Percentiles rank a stretch among this genome's conserved stretches.
Conservation (phyloP, 1,139 yeast genomes). For the Saccharomycopsis hybrid region DNA sequence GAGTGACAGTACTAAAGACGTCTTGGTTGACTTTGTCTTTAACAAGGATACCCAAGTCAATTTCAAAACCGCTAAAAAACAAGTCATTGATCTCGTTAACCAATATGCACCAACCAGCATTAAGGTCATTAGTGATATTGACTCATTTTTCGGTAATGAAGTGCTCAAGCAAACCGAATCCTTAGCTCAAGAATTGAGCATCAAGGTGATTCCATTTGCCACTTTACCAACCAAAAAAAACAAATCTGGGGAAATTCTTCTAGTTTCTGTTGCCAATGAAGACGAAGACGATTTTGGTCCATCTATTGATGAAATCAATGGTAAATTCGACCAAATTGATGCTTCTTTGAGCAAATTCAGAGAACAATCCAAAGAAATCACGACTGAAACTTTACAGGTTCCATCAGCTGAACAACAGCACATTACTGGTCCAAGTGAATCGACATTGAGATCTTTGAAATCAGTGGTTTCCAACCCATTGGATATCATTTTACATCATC, state of each 20-base stretch:
- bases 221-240: constrained; percentile 30
- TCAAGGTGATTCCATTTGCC: constrained; percentile 51
- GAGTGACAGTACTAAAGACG: constrained; percentile 31
- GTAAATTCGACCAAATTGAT: constrained; percentile 43
- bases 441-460: constrained; percentile 48
- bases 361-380: constrained; percentile 49
- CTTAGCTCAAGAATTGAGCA: constrained; percentile 44
- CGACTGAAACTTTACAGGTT: constrained; percentile 45
- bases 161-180: constrained; percentile 36
- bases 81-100: constrained; percentile 68
- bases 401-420: constrained; percentile 51
- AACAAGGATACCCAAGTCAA: constrained; percentile 33
- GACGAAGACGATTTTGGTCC: constrained; percentile 48
- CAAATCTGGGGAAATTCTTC: constrained; percentile 34
- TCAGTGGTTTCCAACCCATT: constrained; percentile 30
- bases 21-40: constrained; percentile 36
- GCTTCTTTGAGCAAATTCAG: constrained; percentile 50
- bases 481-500: constrained; percentile 28
- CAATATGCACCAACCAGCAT: constrained; percentile 63
- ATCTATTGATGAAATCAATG: constrained; percentile 40
- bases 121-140: constrained; percentile 56
- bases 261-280: constrained; percentile 37
- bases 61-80: constrained; percentile 53
- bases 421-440: constrained; percentile 50
- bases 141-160: constrained; percentile 54